phyloP scores from a whole-genome alignment of 208 protist genomes.

The Novymonas esmeraldas region DNA sequence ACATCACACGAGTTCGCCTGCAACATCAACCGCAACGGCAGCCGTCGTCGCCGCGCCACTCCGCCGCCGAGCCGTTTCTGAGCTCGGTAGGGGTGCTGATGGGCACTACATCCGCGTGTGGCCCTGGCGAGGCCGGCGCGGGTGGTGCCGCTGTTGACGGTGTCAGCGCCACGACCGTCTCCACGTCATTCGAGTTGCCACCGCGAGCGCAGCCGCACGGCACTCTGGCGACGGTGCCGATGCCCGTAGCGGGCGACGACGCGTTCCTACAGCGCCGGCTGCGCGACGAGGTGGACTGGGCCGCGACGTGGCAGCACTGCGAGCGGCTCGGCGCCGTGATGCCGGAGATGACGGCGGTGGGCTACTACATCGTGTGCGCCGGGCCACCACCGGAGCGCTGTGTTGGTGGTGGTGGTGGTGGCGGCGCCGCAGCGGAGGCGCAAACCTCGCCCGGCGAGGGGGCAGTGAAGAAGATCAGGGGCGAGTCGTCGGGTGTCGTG shows the following conservation, averaged over 20 bases:
- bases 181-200: constrained; percentile 55
- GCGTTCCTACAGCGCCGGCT: constrained; percentile 1
- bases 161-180: constrained; percentile 36
- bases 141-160: background rate
- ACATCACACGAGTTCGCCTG: constrained; percentile 46
- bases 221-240: background rate
- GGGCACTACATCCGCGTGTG: constrained; percentile 9
- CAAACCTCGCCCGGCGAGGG: background rate
- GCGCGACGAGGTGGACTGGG: constrained; percentile 40
- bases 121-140: background rate
- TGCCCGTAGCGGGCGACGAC: constrained; percentile 1
- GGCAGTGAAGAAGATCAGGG: constrained; percentile 4
- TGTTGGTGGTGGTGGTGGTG: background rate
- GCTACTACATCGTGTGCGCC: constrained; percentile 68
- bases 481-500: constrained; percentile 12
- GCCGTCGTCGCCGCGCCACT: background rate
- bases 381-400: background rate
- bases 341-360: constrained; percentile 52
- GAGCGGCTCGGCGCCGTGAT: constrained; percentile 54
- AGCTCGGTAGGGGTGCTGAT: constrained; percentile 10
- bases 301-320: constrained; percentile 31
- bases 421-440: background rate
- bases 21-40: background rate
- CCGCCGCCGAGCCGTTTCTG: background rate
- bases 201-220: background rate